Evolutionary conservation across 208 protist genomes (phyloP), one percentile per base, ranked within the genome.

Genomic region (Phytomonas serpens): DNA sequence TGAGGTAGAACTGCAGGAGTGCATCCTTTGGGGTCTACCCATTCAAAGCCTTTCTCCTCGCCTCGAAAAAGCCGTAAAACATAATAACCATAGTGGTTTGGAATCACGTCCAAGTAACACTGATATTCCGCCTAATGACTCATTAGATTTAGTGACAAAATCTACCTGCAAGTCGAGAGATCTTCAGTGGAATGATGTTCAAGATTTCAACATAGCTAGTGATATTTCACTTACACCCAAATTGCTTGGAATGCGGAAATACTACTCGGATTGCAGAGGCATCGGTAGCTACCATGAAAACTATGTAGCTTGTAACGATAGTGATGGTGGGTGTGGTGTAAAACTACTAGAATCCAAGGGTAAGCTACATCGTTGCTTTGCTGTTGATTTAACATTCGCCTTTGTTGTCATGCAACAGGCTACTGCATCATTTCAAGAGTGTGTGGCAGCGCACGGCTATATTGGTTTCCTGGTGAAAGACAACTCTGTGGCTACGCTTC

Each of bases 391-490:
- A 69, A 64, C 76, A 30, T 91, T 91, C 71, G 86, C 80, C 61
- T 82, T 93, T 67, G 82, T 81, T 13, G 84, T 78, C 4, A 82
- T 89, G 27, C 82, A 88, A 32, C 73, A 68, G 1, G 71, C 84
- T 62, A 61, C 37, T 31, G 73, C 81, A 34, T 31, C 29, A 37
- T 68, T 89, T 23, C 67, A 79, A 31, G 73, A 83, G 64, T 93
- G 88, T 64, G 69, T 88, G 40, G 84, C 80, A 14, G 40, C 83
- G 4, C 77, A 77, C 68, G 82, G 80, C 67, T 72, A 85, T 52
- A 93, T 92, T 75, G 86, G 88, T 61, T 93, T 91, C 75, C 89
- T 83, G 7, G 64, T 91, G 47, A 57, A 57, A 29, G 82, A 91
- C 73, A 61, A 61, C 68, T 86, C 85, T 3, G 68, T 67, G 10